Conservation (phyloP, 345 rosid species). For the Schrenkiella parvula region DNA sequence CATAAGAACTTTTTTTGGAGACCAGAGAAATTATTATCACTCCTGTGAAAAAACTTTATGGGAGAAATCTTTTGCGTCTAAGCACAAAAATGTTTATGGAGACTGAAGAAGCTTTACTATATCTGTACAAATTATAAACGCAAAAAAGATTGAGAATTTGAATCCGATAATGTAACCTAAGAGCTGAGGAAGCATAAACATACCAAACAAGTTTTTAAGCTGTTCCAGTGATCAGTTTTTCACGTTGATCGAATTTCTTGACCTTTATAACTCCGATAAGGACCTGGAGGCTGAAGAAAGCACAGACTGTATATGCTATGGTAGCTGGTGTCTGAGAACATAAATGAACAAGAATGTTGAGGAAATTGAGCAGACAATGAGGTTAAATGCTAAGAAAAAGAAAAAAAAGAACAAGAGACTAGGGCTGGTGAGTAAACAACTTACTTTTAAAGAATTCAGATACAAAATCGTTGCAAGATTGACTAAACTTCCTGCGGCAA, state of each 20-base stretch:
- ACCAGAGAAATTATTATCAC: not conserved
- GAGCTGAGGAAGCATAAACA: not conserved
- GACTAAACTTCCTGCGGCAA: slow-evolving; percentile 92
- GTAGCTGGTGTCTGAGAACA: slow-evolving; percentile 65
- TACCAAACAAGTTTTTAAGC: slow-evolving; percentile 44
- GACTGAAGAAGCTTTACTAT: slow-evolving; percentile 5
- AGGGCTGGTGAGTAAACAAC: slow-evolving; percentile 15
- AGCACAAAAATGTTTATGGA: not conserved
- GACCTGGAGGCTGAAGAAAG: slow-evolving; percentile 78
- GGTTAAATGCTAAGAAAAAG: not conserved
- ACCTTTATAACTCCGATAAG: slow-evolving; percentile 77
- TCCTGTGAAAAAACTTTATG: slow-evolving; percentile 1
- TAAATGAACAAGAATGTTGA: slow-evolving; percentile 5
- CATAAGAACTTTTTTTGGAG: not conserved
- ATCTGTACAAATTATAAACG: slow-evolving; percentile 2
- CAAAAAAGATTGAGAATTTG: not conserved
- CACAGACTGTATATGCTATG: slow-evolving; percentile 57
- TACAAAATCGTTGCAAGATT: slow-evolving; percentile 89
- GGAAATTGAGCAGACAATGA: not conserved
- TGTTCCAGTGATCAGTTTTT: slow-evolving; percentile 87
- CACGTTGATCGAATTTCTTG: slow-evolving; percentile 74
- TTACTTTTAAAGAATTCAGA: slow-evolving; percentile 83
- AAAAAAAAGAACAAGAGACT: not conserved
- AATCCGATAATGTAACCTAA: not conserved
- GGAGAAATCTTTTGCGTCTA: not conserved